Base-by-base conservation (phyloP, 169 alveolate species). In the Gregarina niphandrodes region DNA sequence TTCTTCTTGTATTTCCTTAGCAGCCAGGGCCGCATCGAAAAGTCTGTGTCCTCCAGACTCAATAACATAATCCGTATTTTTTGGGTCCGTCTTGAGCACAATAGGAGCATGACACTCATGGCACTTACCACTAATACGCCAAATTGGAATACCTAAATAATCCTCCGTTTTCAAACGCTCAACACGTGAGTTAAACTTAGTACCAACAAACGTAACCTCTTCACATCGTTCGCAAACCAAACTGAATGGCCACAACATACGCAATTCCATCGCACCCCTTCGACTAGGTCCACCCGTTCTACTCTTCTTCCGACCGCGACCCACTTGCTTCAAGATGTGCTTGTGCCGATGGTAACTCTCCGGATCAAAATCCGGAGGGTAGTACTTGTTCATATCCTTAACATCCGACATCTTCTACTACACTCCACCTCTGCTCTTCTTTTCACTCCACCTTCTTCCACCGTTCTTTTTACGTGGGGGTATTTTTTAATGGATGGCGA, bases 351-450 rank as follows among this genome's bases (percentile, higher is more conserved):
- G 57, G 31, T 85, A 58, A 55, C 81, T 82, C 35, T 75, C 78
- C 21, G 97, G 97, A 59, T 93, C 97, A 60, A 87, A 93, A 56
- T 93, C 99, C 17, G 98, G 96, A 1, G 98, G 98, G 47, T 84
- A 88, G 57, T 89, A 93, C 63, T 87, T 85, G 56, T 82, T 86
- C 41, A 92, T 51, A 22, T 89, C 97, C 67, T 88, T 91, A 40
- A 97, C 69, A 62, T 91, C 97, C 36, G 97, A 87, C 97, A 88
- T 88, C 35, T 41, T 61, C 31, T 17, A 11, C 16, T 13, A 21
- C n/a, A 21, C 32, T 26, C 13, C 32, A 26, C 9, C 32, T 26
- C n/a, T 9, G 32, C 32, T 26, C n/a, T n/a, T n/a, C n/a, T n/a
- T n/a, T n/a, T n/a, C n/a, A n/a, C n/a, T n/a, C n/a, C n/a, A n/a